Base-by-base conservation (phyloP, 257 asterid species). In the Solanum appendiculatum region DNA sequence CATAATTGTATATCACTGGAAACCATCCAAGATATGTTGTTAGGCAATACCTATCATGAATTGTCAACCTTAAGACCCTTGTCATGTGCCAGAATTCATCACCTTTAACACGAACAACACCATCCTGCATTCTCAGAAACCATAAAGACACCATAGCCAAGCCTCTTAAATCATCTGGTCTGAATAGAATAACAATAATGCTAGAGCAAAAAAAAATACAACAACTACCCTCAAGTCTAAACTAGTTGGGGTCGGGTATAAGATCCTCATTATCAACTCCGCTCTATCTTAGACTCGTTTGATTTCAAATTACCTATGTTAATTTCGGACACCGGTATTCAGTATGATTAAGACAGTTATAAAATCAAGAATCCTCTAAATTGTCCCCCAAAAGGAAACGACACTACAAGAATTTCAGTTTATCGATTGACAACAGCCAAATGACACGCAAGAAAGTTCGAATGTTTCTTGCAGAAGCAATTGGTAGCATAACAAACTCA, bases 71-170 rank as follows among this genome's bases (percentile, higher is more conserved):
- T 63, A 97, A 90, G 88, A 97, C 99, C 91, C 91, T 97, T 7
- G 96, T 94, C 97, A 95, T 96, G 91, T 97, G 99, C 98, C 98
- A 96, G 93, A 93, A 95, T 83, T 97, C 99, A 75, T 97, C 99
- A 54, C 99, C 99, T 89, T 93, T 88, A 83, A 97, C 93, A 36
- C 94, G 97, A 60, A 97, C 98, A 88, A 91, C 72, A 75, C 93
- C 94, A 86, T 98, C 99, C 99, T 97, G 92, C 89, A 91, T 87
- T 23, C 86, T 82, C 29, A 87, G 60, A 51, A 64, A 83, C 27
- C 9, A 46, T 80, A 25, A 44, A 80, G 0, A 80, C 66, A 80
- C 84, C 66, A 44, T 18, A 46, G 27, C 15, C 29, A 18, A 80
- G 85, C 27, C 27, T 5, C 85, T 29, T 8, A 80, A 46, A 46